Evolutionary conservation across 352 stramenopile genomes (phyloP), one percentile per base, ranked within the genome.

Genomic region (Globisporangium ultimum): DNA sequence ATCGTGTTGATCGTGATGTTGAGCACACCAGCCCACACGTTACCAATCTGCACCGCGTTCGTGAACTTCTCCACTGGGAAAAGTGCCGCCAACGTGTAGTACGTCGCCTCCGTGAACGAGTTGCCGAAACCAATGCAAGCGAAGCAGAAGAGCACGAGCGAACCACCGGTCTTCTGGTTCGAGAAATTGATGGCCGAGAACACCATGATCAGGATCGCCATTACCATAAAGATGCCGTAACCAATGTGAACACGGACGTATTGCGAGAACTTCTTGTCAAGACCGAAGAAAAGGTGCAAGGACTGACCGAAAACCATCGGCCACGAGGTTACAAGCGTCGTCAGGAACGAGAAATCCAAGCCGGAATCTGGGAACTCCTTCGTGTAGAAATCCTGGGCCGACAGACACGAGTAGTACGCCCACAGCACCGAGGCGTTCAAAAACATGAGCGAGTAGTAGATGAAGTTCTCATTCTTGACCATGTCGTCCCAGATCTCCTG

Each of bases 401-500:
- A 88, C 43, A 91, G 63, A 50, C 79, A 91, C 66, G 77, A 88
- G 61, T 87, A 88, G 68, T 84, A 89, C 17, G 77, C 75, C 79
- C 82, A 91, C 24, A 91, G 66, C 32, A 88, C 78, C 2, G 82
- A 80, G 20, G 67, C 78, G 47, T 88, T 88, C 6, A 91, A 63
- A 65, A 89, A 91, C 65, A 84, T 79, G 69, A 89, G 66, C 60
- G 68, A 71, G 53, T 70, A 85, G 71, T 86, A 89, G 48, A 91
- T 77, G 22, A 68, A 76, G 18, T 54, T 50, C 52, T 80, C 66
- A 58, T 85, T 70, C 61, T 76, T 55, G 53, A 74, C 51, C 42
- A 89, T 73, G 48, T 89, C 75, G 43, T 86, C 66, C 67, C 71
- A 83, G 41, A 89, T 80, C 17, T 84, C 73, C 22, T 87, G 55